Evolutionary conservation across 2,329 filamentous ascomycete species (phyloP).

Genomic region (Epichloe festucae): DNA sequence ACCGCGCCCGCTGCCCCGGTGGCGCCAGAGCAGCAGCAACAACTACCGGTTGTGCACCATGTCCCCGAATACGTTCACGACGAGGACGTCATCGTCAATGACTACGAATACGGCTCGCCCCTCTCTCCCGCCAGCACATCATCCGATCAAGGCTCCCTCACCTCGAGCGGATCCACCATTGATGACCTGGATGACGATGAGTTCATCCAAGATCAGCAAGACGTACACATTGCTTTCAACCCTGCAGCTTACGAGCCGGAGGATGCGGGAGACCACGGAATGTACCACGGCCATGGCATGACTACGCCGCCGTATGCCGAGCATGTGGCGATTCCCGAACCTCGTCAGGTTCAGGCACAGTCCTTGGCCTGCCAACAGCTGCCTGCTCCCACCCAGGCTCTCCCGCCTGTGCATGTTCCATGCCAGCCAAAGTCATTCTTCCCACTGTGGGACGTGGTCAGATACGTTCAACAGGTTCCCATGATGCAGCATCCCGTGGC

Average conservation of each 20-base stretch:
- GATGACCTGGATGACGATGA: slow-evolving; percentile 39
- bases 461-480: slow-evolving; percentile 37
- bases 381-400: slow-evolving; percentile 18
- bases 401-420: slow-evolving; percentile 22
- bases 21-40: slow-evolving; percentile 18
- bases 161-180: slow-evolving; percentile 39
- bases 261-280: slow-evolving; percentile 24
- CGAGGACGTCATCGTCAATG: slow-evolving; percentile 32
- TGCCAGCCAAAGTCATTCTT: slow-evolving; percentile 36
- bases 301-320: slow-evolving; percentile 33
- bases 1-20: slow-evolving; percentile 33
- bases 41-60: slow-evolving; percentile 29
- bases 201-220: slow-evolving; percentile 30
- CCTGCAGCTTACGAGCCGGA: slow-evolving; percentile 34
- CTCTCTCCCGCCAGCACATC: slow-evolving; percentile 36
- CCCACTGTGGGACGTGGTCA: slow-evolving; percentile 38
- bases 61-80: slow-evolving; percentile 32
- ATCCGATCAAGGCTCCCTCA: slow-evolving; percentile 43
- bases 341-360: slow-evolving; percentile 12
- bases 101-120: slow-evolving; percentile 32
- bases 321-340: slow-evolving; percentile 17
- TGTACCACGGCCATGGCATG: slow-evolving; percentile 29
- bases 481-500: slow-evolving; percentile 35
- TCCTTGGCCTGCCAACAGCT: slow-evolving; percentile 19
- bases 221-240: slow-evolving; percentile 27